Evolutionary conservation across 2,329 filamentous ascomycete genomes (phyloP).

Genomic region (Teratosphaeria pseudoeucalypti): DNA sequence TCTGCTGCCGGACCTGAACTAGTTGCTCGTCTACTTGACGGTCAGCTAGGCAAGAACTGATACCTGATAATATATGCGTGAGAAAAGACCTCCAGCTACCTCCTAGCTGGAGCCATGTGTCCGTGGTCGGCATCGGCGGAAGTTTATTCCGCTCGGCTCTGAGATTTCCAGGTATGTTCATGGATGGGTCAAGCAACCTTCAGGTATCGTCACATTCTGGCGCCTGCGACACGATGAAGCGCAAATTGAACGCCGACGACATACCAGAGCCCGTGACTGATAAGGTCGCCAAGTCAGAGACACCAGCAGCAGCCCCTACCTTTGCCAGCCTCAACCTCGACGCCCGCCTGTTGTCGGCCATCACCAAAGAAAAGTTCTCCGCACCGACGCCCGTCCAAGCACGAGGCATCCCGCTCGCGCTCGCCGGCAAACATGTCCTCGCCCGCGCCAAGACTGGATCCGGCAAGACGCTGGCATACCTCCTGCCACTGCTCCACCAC

Average conservation of each 20-base stretch:
- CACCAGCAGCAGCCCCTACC: conserved; percentile 27
- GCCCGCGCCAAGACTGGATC: conserved; percentile 91
- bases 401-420: conserved; percentile 74
- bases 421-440: conserved; percentile 81
- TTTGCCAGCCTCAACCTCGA: conserved; percentile 77
- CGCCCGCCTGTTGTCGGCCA: conserved; percentile 71
- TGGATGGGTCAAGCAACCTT: background rate
- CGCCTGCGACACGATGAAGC: conserved; percentile 28
- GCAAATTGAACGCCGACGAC: conserved; percentile 40
- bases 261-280: conserved; percentile 30
- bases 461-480: conserved; percentile 93
- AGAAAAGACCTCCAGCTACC: too few relatives aligned
- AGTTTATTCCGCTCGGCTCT: background rate
- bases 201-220: background rate
- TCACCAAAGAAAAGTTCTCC: conserved; percentile 73
- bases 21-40: too few relatives aligned
- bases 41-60: too few relatives aligned
- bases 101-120: too few relatives aligned
- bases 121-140: too few relatives aligned
- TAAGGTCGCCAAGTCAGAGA: conserved; percentile 7
- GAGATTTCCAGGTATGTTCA: background rate
- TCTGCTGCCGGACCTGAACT: too few relatives aligned
- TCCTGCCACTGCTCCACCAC: conserved; percentile 76
- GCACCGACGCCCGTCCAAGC: conserved; percentile 82
- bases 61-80: too few relatives aligned